Evolutionary conservation across 208 protist genomes (phyloP).

Genomic region (Polymyxa betae): DNA sequence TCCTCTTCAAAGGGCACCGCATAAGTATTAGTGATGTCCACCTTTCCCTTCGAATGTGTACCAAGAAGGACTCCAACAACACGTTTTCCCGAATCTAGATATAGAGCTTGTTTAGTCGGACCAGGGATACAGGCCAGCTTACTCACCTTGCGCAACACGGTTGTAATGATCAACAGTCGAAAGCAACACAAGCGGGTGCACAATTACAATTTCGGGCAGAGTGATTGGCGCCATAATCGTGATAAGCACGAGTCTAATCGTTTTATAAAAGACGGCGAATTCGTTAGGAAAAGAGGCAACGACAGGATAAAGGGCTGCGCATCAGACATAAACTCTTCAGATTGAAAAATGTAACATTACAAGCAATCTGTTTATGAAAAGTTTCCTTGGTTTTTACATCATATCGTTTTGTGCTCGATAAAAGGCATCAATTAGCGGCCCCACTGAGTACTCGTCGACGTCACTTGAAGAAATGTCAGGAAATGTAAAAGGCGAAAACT

Average conservation of each 20-base stretch:
- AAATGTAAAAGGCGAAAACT: not conserved
- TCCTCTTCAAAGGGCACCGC: constrained; percentile 99
- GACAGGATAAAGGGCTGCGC: too few species aligned
- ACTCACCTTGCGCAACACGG: constrained; percentile 80
- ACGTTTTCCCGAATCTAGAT: constrained; percentile 52
- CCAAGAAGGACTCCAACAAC: constrained; percentile 66
- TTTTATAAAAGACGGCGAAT: too few species aligned
- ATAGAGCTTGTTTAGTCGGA: not conserved
- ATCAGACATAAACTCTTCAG: too few species aligned
- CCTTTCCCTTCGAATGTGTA: constrained; percentile 69
- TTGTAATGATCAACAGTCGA: constrained; percentile 98
- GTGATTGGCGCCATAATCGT: not conserved
- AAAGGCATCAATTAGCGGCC: constrained; percentile 11
- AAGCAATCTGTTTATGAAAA: too few species aligned
- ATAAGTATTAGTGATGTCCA: constrained; percentile 92
- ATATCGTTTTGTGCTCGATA: not conserved
- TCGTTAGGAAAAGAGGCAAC: too few species aligned
- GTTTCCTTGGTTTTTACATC: too few species aligned
- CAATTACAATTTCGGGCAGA: constrained; percentile 77
- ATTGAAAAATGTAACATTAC: too few species aligned
- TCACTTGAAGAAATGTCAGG: not conserved
- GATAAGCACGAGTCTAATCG: too few species aligned
- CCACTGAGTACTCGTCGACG: constrained; percentile 39
- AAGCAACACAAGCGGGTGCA: constrained; percentile 97
- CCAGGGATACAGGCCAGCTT: not conserved